A percentile compares a stretch with the other conserved stretches of the same genome.
Conservation (phyloP, 805 yeast genomes). For the Candida nitratophila region DNA sequence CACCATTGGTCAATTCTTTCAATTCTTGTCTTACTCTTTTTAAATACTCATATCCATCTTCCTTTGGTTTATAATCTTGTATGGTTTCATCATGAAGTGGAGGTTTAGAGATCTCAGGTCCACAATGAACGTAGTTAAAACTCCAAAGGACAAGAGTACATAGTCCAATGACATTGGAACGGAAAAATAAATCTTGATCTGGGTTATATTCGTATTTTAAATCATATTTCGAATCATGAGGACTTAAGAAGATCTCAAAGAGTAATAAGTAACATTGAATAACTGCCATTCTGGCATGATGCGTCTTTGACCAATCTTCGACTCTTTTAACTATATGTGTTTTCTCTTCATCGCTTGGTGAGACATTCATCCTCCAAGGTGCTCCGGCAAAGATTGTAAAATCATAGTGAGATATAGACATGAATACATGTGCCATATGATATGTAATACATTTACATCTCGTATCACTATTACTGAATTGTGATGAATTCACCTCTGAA, state of each 20-base stretch:
- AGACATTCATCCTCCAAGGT: constrained; percentile 71
- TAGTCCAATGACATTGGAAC: constrained; percentile 36
- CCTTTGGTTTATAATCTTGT: constrained; percentile 11
- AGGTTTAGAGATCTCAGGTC: constrained; percentile 33
- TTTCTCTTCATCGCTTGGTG: constrained; percentile 44
- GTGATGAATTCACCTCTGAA: constrained; percentile 20
- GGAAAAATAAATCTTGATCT: constrained; percentile 41
- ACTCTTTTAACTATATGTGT: constrained; percentile 43
- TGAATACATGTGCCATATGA: constrained; percentile 66
- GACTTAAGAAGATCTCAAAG: constrained; percentile 54
- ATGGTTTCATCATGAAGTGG: too few relatives aligned
- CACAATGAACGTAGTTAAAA: constrained; percentile 39
- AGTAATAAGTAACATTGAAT: constrained; percentile 56
- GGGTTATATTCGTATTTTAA: constrained; percentile 40
- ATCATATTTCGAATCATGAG: constrained; percentile 38
- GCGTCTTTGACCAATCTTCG: constrained; percentile 41
- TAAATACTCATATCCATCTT: constrained; percentile 31
- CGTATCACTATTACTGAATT: constrained; percentile 30
- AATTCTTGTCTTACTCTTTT: constrained; percentile 40
- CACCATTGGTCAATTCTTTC: constrained; percentile 24
- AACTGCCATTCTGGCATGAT: constrained; percentile 44
- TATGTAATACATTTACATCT: constrained; percentile 61
- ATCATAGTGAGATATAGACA: constrained; percentile 71
- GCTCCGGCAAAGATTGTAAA: constrained; percentile 76
- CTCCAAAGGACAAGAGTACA: constrained; percentile 44